Evolutionary conservation across 192 early-diverging fungal species (phyloP), one percentile per base, ranked within the genome.

Genomic region (Dissophora globulifera): DNA sequence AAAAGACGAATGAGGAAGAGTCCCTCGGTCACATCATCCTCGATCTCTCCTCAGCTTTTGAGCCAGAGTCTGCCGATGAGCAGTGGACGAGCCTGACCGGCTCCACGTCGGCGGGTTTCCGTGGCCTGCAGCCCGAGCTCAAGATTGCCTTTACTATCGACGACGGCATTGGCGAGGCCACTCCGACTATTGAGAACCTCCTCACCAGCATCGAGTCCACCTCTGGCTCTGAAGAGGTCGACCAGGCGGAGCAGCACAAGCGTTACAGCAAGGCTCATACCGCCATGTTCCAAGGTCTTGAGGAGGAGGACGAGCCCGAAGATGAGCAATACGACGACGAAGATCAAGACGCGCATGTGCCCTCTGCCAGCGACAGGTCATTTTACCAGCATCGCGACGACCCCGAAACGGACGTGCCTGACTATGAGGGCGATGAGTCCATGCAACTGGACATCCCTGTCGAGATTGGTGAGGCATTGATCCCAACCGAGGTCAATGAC

Each of bases 101-200:
- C 25, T 47, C 75, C 23, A 71, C 46, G 32, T 43, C 43, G 27
- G 38, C 60, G 11, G 72, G 72, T 11, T 76, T 67, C 57, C 65
- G 68, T 41, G 81, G 76, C 3, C 52, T 79, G 15, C 57, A 50
- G 30, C 76, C 81, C 1, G 81, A 82, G 60, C 58, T 82, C 53
- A 78, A 79, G 52, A 76, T 82, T 50, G 63, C 61, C 4, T 82
- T 82, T 23, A 69, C 72, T 2, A 76, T 76, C 22, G 72, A 76
- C 13, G 58, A 67, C 20, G 72, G 72, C 40, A 66, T 76, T 46
- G n/a, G 50, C 16, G 72, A 67, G 12, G 58, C 52, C n/a, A 43
- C 62, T 17, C 72, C 72, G 4, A 76, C 72, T 15, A 67, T 76
- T 19, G 72, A 76, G 10, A 76, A 45, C 7, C 55, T 76, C 48